phyloP scores from a whole-genome alignment of 768 basidiomycete genomes.

The Chalciporus sphaerocephalus region DNA sequence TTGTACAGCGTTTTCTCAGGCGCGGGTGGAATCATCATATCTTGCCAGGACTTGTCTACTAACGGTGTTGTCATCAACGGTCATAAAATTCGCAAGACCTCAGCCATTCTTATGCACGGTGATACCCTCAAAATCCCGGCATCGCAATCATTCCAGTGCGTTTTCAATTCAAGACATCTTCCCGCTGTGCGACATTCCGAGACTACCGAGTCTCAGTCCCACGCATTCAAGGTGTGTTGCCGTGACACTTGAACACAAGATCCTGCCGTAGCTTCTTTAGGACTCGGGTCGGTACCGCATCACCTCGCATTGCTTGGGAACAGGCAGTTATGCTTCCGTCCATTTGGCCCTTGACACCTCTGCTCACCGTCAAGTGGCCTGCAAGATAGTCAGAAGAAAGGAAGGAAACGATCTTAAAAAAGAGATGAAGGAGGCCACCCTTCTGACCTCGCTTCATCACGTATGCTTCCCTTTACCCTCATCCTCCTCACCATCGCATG shows the following conservation, averaged over 20 bases:
- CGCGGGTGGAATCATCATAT: slow-evolving; percentile 68
- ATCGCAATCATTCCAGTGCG: slow-evolving; percentile 63
- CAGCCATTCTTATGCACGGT: slow-evolving; percentile 73
- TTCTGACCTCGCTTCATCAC: slow-evolving; percentile 67
- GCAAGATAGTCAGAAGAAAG: slow-evolving; percentile 73
- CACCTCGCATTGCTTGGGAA: slow-evolving; percentile 76
- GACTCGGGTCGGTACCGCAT: slow-evolving; percentile 63
- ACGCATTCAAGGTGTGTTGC: slow-evolving; percentile 49
- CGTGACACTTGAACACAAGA: not conserved
- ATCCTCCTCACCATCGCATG: not conserved
- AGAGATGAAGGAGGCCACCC: slow-evolving; percentile 76
- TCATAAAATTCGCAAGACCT: slow-evolving; percentile 59
- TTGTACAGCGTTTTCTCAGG: slow-evolving; percentile 58
- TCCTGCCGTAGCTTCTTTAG: slow-evolving; percentile 31
- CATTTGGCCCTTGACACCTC: slow-evolving; percentile 68
- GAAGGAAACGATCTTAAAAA: slow-evolving; percentile 37
- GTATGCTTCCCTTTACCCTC: slow-evolving; percentile 39
- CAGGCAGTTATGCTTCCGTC: slow-evolving; percentile 78
- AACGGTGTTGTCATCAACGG: slow-evolving; percentile 74
- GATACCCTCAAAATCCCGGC: slow-evolving; percentile 66
- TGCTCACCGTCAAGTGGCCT: slow-evolving; percentile 71
- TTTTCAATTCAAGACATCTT: slow-evolving; percentile 51
- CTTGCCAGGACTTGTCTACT: slow-evolving; percentile 79
- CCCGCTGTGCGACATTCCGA: slow-evolving; percentile 49
- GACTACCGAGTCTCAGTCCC: slow-evolving; percentile 53